Evolutionary conservation across 805 yeast species (phyloP), one percentile per base, ranked within the genome.

Genomic region (Ogataea allantospora): DNA sequence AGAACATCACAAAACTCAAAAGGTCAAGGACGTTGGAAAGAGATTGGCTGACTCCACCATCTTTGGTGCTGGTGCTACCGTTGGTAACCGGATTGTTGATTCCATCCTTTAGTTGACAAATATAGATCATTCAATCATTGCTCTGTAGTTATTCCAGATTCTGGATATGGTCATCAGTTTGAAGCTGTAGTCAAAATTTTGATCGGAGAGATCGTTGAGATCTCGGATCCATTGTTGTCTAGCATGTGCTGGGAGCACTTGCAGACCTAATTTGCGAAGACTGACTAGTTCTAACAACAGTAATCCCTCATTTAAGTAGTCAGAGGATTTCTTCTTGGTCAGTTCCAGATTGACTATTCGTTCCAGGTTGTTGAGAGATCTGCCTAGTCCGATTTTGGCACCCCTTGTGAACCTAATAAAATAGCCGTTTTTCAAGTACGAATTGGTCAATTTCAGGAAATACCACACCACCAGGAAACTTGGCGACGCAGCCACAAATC

Each of bases 31-130:
- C 54, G 77, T 86, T 50, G 95, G 95, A 17, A 72, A 84, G 46
- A 83, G 86, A 62, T 66, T 89, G 42, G 96, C 95, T 43, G 79
- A 88, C 50, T 95, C 97, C n/a, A 89, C 95, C 23, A 77, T 89
- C 33, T 91, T 88, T 49, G 97, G 97, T 63, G 96, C 95, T 7
- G 98, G 98, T 69, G 95, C 97, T 26, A 82, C 96, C 1, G 70
- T 89, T 38, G 98, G 98, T 55, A 73, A 86, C 30, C 88, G 84
- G 53, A 52, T 91, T 35, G 86, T 89, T 27, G 78, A 83, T 54
- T 73, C 85, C 28, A 82, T 86, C 43, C 79, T 83, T 13, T 44
- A 34, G 32, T 26, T 15, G 6, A 17, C 12, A 3, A 8, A 20
- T n/a, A 30, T 30, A 11, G 17, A 16, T 20, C 31, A 38, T 30